Conservation (phyloP, 345 rosid species). For the Cochlearia excelsa region DNA sequence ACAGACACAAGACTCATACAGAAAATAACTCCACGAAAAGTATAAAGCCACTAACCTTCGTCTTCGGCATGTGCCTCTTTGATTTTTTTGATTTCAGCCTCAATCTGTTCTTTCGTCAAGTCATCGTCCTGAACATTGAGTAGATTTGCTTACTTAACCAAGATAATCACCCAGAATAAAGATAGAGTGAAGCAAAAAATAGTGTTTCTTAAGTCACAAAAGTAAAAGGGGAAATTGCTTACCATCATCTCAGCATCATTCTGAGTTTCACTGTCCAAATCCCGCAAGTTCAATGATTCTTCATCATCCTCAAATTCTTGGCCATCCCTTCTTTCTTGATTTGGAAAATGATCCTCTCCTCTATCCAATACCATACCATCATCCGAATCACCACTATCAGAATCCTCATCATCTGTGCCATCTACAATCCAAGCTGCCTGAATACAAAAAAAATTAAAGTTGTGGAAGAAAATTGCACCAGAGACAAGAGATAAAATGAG, state of each 20-base stretch:
- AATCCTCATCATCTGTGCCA: conserved; percentile 62
- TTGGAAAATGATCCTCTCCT: conserved; percentile 42
- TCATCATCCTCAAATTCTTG: conserved; percentile 58
- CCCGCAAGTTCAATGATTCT: conserved; percentile 55
- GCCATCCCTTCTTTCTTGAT: conserved; percentile 28
- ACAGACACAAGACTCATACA: conserved; percentile 8
- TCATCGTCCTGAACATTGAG: conserved; percentile 64
- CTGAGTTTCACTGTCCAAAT: conserved; percentile 78
- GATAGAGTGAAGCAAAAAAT: background rate
- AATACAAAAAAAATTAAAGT: conserved; percentile 13
- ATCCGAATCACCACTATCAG: conserved; percentile 44
- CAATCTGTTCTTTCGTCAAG: conserved; percentile 76
- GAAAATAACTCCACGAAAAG: conserved; percentile 6
- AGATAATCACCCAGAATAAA: conserved; percentile 1
- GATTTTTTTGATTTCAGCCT: conserved; percentile 69
- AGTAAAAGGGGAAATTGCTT: conserved; percentile 19
- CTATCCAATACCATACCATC: conserved; percentile 83
- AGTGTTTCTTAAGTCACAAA: background rate
- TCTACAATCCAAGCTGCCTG: conserved; percentile 99
- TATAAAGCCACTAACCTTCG: conserved; percentile 56
- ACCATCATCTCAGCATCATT: conserved; percentile 83
- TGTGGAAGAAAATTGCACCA: background rate
- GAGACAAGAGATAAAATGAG: background rate
- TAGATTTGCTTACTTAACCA: conserved; percentile 15
- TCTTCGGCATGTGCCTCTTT: conserved; percentile 90